These are phyloP conservation scores for Rhododendron molle DNA, from an alignment of 148 eudicot genomes.

Conservation along the genomic window DNA sequence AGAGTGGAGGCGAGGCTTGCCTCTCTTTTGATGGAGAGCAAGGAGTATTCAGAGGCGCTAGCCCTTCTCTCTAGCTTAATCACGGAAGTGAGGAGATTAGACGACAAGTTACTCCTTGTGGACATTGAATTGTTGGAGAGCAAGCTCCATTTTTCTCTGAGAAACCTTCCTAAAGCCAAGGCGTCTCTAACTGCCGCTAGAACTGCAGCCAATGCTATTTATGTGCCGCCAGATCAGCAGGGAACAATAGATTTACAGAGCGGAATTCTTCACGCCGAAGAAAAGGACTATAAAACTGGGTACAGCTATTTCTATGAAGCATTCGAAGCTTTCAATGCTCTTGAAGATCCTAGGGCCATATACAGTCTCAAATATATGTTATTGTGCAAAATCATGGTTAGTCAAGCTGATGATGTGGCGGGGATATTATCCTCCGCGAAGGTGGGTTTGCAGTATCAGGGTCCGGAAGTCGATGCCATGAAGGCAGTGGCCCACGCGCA, in stretches of 20 bases:
- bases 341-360: constrained; percentile 31
- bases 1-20: constrained; percentile 38
- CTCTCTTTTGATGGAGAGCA: constrained; percentile 36
- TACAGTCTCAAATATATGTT: constrained; percentile 40
- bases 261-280: constrained; percentile 42
- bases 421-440: constrained; percentile 37
- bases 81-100: constrained; percentile 37
- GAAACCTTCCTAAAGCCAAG: constrained; percentile 41
- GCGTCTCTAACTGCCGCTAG: constrained; percentile 39
- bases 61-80: constrained; percentile 28
- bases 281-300: constrained; percentile 37
- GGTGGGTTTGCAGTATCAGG: constrained; percentile 35
- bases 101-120: constrained; percentile 35
- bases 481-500: constrained; percentile 37
- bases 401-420: constrained; percentile 35
- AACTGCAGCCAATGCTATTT: constrained; percentile 42
- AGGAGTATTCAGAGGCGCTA: constrained; percentile 36
- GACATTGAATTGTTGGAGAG: constrained; percentile 38
- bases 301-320: constrained; percentile 41
- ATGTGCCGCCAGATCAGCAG: constrained; percentile 43
- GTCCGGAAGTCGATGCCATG: constrained; percentile 42
- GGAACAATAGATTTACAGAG: constrained; percentile 38
- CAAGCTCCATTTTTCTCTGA: constrained; percentile 35
- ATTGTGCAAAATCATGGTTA: constrained; percentile 39
- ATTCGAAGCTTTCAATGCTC: constrained; percentile 39